Evolutionary conservation across 768 basidiomycete species (phyloP).

Genomic region (Leccinum uliginosum): DNA sequence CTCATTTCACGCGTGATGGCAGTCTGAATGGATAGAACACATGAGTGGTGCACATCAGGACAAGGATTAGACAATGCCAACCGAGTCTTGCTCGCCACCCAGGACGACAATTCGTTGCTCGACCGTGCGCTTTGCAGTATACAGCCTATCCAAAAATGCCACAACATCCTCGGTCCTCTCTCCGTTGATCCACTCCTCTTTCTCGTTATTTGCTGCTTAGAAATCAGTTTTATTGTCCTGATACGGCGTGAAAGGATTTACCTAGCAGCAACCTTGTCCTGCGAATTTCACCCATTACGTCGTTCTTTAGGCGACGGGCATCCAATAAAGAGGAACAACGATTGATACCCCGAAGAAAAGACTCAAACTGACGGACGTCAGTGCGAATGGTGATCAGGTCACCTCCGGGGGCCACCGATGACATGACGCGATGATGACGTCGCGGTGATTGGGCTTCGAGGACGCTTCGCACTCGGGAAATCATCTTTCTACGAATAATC

Average conservation of each 20-base stretch:
- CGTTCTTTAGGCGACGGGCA: conserved; percentile 86
- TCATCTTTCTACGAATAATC: conserved; percentile 55
- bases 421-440: conserved; percentile 39
- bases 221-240: not conserved
- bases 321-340: conserved; percentile 81
- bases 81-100: conserved; percentile 65
- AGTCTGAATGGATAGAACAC: conserved; percentile 26
- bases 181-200: conserved; percentile 85
- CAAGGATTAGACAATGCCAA: conserved; percentile 27
- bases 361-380: conserved; percentile 80
- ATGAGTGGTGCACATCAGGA: conserved; percentile 1
- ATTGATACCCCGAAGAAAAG: conserved; percentile 82
- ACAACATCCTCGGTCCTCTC: conserved; percentile 82
- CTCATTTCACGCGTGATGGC: conserved; percentile 40
- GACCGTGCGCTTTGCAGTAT: conserved; percentile 82
- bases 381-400: conserved; percentile 83
- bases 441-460: conserved; percentile 75
- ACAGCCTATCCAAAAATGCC: conserved; percentile 82
- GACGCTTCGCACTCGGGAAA: conserved; percentile 82
- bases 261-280: conserved; percentile 71
- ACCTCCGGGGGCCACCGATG: conserved; percentile 40
- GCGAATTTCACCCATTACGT: conserved; percentile 88
- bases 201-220: conserved; percentile 70
- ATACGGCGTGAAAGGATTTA: conserved; percentile 27
- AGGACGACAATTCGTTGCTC: conserved; percentile 82